Conservation (phyloP, 202 grass and related monocot genomes). For the Zoysia matrella region DNA sequence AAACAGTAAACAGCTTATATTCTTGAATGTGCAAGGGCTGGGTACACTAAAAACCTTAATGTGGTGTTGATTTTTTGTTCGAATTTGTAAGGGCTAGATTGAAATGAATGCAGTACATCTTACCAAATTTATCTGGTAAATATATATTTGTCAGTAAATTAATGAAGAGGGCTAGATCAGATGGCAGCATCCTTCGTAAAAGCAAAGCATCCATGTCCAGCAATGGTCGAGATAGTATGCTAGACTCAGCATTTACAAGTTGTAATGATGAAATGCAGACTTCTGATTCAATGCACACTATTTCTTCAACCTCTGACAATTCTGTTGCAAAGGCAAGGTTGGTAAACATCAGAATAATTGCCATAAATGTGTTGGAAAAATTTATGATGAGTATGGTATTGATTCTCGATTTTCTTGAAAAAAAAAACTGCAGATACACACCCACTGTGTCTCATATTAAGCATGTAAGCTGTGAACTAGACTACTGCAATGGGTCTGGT, state of each 20-base stretch:
- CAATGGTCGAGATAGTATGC: constrained; percentile 57
- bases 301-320: constrained; percentile 42
- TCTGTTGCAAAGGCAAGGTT: constrained; percentile 43
- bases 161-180: constrained; percentile 84
- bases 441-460: no score
- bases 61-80: constrained; percentile 23
- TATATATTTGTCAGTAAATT: constrained; percentile 64
- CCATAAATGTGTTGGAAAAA: not conserved
- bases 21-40: constrained; percentile 30
- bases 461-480: no score
- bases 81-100: constrained; percentile 26
- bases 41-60: not conserved
- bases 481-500: no score
- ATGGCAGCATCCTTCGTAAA: constrained; percentile 76
- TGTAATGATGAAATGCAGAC: constrained; percentile 43
- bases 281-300: constrained; percentile 41
- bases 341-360: constrained; percentile 20
- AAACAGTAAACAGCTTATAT: constrained; percentile 20
- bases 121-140: constrained; percentile 25
- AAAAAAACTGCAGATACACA: no score
- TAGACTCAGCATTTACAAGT: constrained; percentile 39
- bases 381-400: not conserved
- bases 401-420: no score
- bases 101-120: constrained; percentile 29
- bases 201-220: constrained; percentile 56